Evolutionary conservation across 768 basidiomycete species (phyloP), one percentile per base, ranked within the genome.

Genomic region (Boletus tomentosulus): DNA sequence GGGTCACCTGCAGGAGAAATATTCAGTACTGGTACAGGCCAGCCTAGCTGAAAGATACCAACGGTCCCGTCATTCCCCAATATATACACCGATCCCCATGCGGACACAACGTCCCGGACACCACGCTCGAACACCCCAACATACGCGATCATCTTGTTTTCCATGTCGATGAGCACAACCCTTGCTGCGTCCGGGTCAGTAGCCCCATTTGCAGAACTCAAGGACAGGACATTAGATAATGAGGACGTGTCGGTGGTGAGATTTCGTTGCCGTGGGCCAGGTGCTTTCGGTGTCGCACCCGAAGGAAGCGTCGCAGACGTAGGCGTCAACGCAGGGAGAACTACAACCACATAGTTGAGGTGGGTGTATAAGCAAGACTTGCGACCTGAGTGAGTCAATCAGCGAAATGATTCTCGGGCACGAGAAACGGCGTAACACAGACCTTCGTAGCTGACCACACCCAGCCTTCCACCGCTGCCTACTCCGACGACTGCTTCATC

Each of bases 401-500:
- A 49, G 50, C 4, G 12, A 7, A 37, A 6, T 3, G 15, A 13
- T 33, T 10, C 6, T 11, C 12, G 19, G 4, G 41, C 6, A 41
- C 11, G 22, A 15, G 6, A n/a, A 16, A 37, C 2, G 34, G 34
- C 11, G 16, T 6, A 24, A 28, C 6, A 22, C 70, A 48, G 51
- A 89, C 95, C 96, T 77, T 98, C 97, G 63, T 94, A 92, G 1
- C 94, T 94, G 65, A 85, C 92, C 50, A 89, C 92, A 0, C 87
- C 80, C 4, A 90, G 87, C 54, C 93, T 74, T 4, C 89, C 92
- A 16, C 94, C 90, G 0, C 81, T 78, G 1, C 86, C 84, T 62
- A 90, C 93, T 8, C 89, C 76, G 62, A 95, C 95, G 24, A 98
- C 85, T 4, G 93, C 95, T 62, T 98, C 97, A 44, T 97, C 90